Conservation (phyloP, 192 early-diverging fungal species). For the Funneliformis geosporum region DNA sequence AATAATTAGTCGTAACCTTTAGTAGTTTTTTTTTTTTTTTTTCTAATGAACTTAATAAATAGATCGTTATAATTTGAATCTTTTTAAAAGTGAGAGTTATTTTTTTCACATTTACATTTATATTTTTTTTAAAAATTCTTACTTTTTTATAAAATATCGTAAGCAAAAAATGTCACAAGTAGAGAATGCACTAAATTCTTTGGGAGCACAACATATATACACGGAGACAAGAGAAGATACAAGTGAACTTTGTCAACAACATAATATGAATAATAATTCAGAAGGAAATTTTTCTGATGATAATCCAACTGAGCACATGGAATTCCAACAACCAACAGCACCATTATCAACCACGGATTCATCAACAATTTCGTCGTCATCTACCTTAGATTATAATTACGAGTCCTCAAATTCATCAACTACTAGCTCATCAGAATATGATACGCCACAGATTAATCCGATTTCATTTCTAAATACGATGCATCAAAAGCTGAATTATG, state of each 20-base stretch:
- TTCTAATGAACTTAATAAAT: no score
- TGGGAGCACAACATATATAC: neutral
- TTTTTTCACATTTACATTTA: no score
- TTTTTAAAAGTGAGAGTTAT: no score
- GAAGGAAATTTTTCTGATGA: neutral
- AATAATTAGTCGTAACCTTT: no score
- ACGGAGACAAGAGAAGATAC: neutral
- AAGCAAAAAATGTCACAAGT: neutral
- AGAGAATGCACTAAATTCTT: neutral
- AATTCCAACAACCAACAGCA: neutral
- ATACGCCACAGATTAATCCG: conserved; percentile 1
- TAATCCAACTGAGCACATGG: neutral
- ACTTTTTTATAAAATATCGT: no score
- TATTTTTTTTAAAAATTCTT: no score
- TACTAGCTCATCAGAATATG: neutral
- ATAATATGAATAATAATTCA: neutral
- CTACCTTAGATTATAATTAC: neutral
- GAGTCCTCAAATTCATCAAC: neutral
- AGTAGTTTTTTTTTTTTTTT: no score
- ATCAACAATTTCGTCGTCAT: neutral
- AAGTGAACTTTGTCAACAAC: neutral
- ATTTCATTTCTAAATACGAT: conserved; percentile 30
- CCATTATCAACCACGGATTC: neutral
- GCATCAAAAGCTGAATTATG: conserved; percentile 22
- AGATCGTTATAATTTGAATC: no score